Percentiles rank a stretch among this genome's conserved stretches.
These are phyloP conservation scores for Claviceps purpurea DNA, from an alignment of 2,329 filamentous ascomycete genomes.

Conservation along the genomic window DNA sequence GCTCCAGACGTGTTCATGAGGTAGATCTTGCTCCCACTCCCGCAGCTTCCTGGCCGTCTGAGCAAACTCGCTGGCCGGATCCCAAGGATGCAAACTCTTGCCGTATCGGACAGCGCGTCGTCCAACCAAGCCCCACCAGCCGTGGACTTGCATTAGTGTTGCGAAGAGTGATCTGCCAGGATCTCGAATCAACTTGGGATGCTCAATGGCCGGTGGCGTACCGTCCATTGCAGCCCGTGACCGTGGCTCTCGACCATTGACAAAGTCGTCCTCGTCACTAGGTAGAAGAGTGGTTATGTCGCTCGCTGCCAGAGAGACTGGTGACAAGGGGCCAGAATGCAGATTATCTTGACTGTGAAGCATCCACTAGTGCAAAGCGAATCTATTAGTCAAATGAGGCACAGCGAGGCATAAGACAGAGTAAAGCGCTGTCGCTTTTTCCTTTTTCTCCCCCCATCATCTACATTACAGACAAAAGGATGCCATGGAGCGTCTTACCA, in stretches of 20 bases:
- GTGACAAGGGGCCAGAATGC: constrained; percentile 37
- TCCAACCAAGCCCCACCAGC: constrained; percentile 39
- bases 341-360: constrained; percentile 45
- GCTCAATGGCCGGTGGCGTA: constrained; percentile 34
- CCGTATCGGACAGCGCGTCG: constrained; percentile 33
- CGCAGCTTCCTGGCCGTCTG: constrained; percentile 27
- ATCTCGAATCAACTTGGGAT: constrained; percentile 29
- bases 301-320: constrained; percentile 34
- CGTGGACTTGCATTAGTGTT: constrained; percentile 39
- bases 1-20: constrained; percentile 34
- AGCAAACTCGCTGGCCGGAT: constrained; percentile 33
- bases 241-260: constrained; percentile 30
- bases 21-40: constrained; percentile 36
- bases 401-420: not conserved
- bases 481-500: constrained; percentile 24
- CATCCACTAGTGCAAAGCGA: constrained; percentile 34
- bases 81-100: constrained; percentile 31
- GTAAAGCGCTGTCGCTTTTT: too few species aligned
- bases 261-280: constrained; percentile 38
- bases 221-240: constrained; percentile 40
- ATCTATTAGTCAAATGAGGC: not conserved
- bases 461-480: not conserved
- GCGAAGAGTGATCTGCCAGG: constrained; percentile 39
- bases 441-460: too few species aligned
- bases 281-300: constrained; percentile 43